phyloP scores from a whole-genome alignment of 208 protist species.

The Lotmaria passim region DNA sequence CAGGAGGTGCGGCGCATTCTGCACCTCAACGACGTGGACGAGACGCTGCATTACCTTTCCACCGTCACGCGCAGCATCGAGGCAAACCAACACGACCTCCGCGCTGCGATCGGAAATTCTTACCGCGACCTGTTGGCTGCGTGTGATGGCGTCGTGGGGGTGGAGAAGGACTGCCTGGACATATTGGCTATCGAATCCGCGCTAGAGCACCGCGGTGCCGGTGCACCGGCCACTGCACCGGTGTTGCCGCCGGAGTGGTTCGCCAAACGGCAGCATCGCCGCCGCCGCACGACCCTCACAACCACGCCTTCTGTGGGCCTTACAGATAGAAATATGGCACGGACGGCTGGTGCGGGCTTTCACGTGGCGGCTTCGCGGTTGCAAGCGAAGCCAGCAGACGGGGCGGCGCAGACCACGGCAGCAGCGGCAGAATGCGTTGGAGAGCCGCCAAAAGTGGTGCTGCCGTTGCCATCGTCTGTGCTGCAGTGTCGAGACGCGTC shows the following conservation, averaged over 20 bases:
- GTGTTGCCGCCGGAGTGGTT: slow-evolving; percentile 16
- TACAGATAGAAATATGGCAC: not conserved
- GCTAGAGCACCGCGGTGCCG: not conserved
- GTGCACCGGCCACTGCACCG: not conserved
- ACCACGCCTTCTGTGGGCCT: too few relatives aligned
- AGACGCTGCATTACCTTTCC: slow-evolving; percentile 57
- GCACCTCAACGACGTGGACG: slow-evolving; percentile 54
- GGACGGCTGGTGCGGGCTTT: not conserved
- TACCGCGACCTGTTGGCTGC: slow-evolving; percentile 62
- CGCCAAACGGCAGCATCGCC: slow-evolving; percentile 13
- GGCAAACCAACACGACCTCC: slow-evolving; percentile 52
- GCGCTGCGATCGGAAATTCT: slow-evolving; percentile 56
- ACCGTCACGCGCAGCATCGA: slow-evolving; percentile 61
- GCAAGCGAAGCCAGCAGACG: not conserved
- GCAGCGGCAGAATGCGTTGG: not conserved
- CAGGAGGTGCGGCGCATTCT: slow-evolving; percentile 74
- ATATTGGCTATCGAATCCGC: slow-evolving; percentile 40
- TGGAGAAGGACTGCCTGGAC: slow-evolving; percentile 53
- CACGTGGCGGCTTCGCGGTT: not conserved
- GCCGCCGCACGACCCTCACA: not conserved
- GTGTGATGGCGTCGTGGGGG: slow-evolving; percentile 61
- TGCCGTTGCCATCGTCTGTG: not conserved
- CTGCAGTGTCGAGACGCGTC: too few relatives aligned
- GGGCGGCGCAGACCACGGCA: too few relatives aligned
- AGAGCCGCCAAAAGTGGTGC: slow-evolving; percentile 5